These are phyloP conservation scores for Euclidium syriacum DNA, from an alignment of 345 rosid species.

Conservation along the genomic window DNA sequence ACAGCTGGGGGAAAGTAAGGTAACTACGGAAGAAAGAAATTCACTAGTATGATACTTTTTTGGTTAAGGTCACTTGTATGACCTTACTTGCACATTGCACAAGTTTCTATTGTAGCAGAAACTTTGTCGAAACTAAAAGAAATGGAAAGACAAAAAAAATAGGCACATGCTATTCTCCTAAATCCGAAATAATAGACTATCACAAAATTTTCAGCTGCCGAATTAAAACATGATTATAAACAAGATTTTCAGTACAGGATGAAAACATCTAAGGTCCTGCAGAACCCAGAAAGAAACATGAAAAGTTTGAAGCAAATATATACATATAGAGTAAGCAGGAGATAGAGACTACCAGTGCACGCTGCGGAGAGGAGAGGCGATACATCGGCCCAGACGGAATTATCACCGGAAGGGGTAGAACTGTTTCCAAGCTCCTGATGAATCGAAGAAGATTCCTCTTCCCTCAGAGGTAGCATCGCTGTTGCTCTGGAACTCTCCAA, in stretches of 20 bases:
- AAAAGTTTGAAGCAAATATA: background rate
- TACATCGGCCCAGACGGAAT: constrained; percentile 74
- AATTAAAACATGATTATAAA: background rate
- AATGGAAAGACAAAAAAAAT: too few relatives aligned
- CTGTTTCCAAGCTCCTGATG: constrained; percentile 27
- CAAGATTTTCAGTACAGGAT: background rate
- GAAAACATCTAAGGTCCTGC: background rate
- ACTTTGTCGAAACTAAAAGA: background rate
- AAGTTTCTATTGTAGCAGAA: background rate
- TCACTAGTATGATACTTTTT: background rate
- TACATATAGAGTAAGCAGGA: background rate
- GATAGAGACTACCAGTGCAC: constrained; percentile 44
- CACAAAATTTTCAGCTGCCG: background rate
- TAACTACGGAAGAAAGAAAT: background rate
- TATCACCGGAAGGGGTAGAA: constrained; percentile 56
- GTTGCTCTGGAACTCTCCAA: background rate
- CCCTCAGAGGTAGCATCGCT: constrained; percentile 17
- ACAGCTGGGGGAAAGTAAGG: background rate
- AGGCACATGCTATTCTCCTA: background rate
- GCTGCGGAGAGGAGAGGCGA: constrained; percentile 67
- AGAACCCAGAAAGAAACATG: background rate
- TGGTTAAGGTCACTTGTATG: too few relatives aligned
- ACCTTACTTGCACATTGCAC: background rate
- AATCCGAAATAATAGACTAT: background rate
- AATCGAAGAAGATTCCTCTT: constrained; percentile 26